Base-by-base conservation (phyloP, 139 green algal genomes). In the Nannochloris sp. region DNA sequence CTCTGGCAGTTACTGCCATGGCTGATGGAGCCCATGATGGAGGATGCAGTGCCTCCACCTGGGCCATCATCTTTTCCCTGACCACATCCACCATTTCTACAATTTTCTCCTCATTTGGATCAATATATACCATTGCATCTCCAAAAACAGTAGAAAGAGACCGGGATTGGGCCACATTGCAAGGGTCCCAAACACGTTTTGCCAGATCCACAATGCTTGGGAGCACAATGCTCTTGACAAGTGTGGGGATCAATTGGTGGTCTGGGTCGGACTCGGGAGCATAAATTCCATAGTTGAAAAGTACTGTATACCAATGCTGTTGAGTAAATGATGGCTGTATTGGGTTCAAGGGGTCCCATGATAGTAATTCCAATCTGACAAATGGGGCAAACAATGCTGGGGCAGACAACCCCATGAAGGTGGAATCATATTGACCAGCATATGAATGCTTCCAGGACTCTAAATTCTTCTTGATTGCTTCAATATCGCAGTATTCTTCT, bases 321-420 rank as follows among this genome's bases (percentile, higher is more conserved):
- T 37, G 14, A 49, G 9, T 29, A 11, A 48, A 44, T 13, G 14
- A 36, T 28, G 51, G 23, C 28, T 45, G 36, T 12, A 33, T 58
- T 14, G 46, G 60, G 30, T 69, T 29, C 44, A 97, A 67, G 20
- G 90, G 91, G n/a, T 90, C 84, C 92, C 92, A 98, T 1, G 55
- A 58, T 53, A 97, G 76, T 46, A 98, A 82, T 77, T 97, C 83
- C 62, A 95, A 71, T 16, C 90, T 76, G 25, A 95, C 91, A 73
- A 89, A 97, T 28, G 92, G 91, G 37, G 92, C 88, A 71, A 98
- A 90, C 10, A 98, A 78, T 5, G 85, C 83, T 23, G 92, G 86
- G 20, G 78, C 84, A 30, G 60, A 36, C 6, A 45, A 68, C 5
- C 80, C 68, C 48, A 91, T 80, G 69, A 97, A 97, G 10, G 89